Base-by-base conservation (phyloP, 441 rosid genomes). In the Adansonia grandidieri region DNA sequence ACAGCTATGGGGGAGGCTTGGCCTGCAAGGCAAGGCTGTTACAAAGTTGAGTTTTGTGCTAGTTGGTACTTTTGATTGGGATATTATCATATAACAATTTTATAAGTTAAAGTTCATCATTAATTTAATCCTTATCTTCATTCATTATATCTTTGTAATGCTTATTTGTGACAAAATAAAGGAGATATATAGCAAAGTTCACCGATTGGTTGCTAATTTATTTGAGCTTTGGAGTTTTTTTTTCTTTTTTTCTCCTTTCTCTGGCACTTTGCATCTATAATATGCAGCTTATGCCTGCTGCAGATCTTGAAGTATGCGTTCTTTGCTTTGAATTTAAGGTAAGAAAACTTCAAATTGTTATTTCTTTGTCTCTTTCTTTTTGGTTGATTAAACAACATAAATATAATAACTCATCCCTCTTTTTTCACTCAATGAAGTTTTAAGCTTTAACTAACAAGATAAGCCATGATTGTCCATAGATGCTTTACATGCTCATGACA, bases 1-100 rank as follows among this genome's bases (percentile, higher is more conserved):
- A 54, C 81, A 10, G 97, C 96, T 48, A 94, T 94, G 98, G 98
- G 93, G 20, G 96, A 94, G 76, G 98, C 96, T 53, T 94, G 98
- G 98, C 98, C 97, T 14, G 94, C 92, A 37, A 83, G 90, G 76
- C 98, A 92, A 37, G 78, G 96, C 96, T 0, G 97, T 97, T 44
- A 91, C 97, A 14, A 92, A 92, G 76, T 77, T 90, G 74, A 94
- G 98, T 56, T 91, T 94, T 19, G 96, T 94, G 63, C 7, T 86
- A 22, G 98, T 92, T 64, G 97, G 91, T 24, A 4, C 40, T 37
- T 37, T 37, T 37, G 40, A 37, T 37, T 37, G 40, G 40, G 40
- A 37, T 37, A 37, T 37, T 37, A 3, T 37, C 40, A 37, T 37
- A 37, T 37, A 37, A 37, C 96, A 94, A 80, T 51, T 94, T 70